Conservation (phyloP, 2,329 filamentous ascomycete species). For the Aspergillus quadricinctus region DNA sequence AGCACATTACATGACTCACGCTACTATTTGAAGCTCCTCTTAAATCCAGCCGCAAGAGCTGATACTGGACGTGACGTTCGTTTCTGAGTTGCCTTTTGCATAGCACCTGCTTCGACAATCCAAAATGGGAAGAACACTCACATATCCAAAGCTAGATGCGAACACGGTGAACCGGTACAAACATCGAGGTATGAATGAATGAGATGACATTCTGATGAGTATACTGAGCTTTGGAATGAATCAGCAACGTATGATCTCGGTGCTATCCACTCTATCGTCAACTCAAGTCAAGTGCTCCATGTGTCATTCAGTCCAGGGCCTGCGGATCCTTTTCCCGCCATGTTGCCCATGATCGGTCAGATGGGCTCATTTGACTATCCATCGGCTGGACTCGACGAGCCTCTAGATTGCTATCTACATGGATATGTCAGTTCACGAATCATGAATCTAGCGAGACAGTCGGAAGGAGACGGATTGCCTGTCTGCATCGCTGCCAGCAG, state of each 20-base stretch:
- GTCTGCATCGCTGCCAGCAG: slow-evolving; percentile 69
- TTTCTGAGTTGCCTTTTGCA: background rate
- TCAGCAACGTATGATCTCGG: slow-evolving; percentile 66
- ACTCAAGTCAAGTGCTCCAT: slow-evolving; percentile 68
- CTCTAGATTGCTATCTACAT: slow-evolving; percentile 74
- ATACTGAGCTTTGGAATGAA: slow-evolving; percentile 7
- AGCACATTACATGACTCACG: background rate
- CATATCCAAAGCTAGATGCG: slow-evolving; percentile 59
- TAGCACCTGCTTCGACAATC: background rate
- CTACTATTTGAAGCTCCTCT: background rate
- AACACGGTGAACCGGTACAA: slow-evolving; percentile 67
- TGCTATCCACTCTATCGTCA: slow-evolving; percentile 71
- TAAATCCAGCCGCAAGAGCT: background rate
- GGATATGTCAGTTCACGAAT: slow-evolving; percentile 78
- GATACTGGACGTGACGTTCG: background rate
- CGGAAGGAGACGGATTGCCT: slow-evolving; percentile 55
- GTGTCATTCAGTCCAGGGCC: slow-evolving; percentile 67
- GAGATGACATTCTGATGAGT: background rate
- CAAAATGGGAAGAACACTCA: slow-evolving; percentile 40
- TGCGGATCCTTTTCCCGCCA: slow-evolving; percentile 66
- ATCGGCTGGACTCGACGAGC: slow-evolving; percentile 57
- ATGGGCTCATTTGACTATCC: slow-evolving; percentile 68
- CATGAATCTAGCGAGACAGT: slow-evolving; percentile 58
- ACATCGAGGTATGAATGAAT: slow-evolving; percentile 50
- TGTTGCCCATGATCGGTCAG: slow-evolving; percentile 80